Evolutionary conservation across 129 eudicot species (phyloP).

Genomic region (carrot (Daucus carota)): DH1_v3.0 NC_030381.2:42248001-42248500

Average conservation of each 20-base stretch:
- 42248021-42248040: conserved; percentile 43
- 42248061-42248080: background rate
- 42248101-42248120: background rate
- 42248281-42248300: conserved; percentile 33
- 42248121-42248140: background rate
- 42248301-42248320: conserved; percentile 24
- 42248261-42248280: conserved; percentile 26
- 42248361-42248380: background rate
- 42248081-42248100: background rate
- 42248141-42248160: conserved; percentile 32
- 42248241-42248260: conserved; percentile 15
- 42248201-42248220: conserved; percentile 15
- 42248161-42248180: conserved; percentile 31
- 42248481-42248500: background rate
- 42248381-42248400: background rate
- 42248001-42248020: conserved; percentile 38
- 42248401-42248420: background rate
- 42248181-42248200: conserved; percentile 30
- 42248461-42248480: background rate
- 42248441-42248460: background rate
- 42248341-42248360: background rate
- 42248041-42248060: conserved; percentile 22
- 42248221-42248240: background rate
- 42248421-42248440: conserved; percentile 8
- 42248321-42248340: conserved; percentile 22